Evolutionary conservation across 257 asterid genomes (phyloP).

Genomic region (Solanum verrucosum): DNA sequence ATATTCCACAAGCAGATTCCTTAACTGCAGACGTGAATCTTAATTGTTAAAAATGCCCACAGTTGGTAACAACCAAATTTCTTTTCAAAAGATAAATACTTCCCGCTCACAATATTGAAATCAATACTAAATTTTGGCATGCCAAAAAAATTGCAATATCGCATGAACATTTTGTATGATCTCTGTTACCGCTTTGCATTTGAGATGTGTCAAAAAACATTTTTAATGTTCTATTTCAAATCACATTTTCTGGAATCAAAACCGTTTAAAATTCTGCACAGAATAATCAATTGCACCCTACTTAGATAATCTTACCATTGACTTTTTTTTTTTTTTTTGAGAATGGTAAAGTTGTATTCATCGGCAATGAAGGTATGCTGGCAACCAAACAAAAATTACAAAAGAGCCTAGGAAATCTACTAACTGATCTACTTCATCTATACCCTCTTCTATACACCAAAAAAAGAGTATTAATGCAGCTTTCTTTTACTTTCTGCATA

Average conservation of each 20-base stretch:
- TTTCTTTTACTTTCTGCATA: not conserved
- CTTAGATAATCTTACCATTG: not conserved
- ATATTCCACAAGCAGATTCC: constrained; percentile 29
- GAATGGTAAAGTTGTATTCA: not conserved
- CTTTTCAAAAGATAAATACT: not conserved
- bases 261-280: not conserved
- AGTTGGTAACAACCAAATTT: not conserved
- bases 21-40: not conserved
- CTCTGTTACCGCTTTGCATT: not conserved
- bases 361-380: not conserved
- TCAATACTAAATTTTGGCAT: not conserved
- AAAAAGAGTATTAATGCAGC: not conserved
- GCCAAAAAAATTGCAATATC: not conserved
- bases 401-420: not conserved
- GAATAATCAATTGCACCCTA: not conserved
- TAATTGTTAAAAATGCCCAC: not conserved
- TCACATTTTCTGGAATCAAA: not conserved
- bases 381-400: not conserved
- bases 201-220: not conserved
- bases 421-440: not conserved
- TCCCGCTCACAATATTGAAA: not conserved
- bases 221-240: not conserved
- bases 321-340: not conserved
- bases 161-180: not conserved
- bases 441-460: not conserved